Conservation (phyloP, 2,329 filamentous ascomycete species). For the Aaosphaeria arxii region DNA sequence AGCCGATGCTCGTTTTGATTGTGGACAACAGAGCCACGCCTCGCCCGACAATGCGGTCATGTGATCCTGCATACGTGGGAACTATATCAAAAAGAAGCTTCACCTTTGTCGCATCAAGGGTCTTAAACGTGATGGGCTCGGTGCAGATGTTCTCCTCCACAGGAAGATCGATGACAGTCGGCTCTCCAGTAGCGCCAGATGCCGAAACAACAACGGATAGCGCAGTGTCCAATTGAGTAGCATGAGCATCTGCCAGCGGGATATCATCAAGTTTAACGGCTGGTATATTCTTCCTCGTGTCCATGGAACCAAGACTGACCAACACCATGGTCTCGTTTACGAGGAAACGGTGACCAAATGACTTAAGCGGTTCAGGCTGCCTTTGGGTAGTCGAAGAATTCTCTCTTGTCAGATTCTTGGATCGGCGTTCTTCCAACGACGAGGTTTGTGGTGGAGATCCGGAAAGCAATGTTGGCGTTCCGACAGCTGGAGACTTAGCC, state of each 20-base stretch:
- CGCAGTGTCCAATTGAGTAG: conserved; percentile 90
- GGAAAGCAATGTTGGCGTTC: conserved; percentile 26
- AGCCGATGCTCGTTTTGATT: conserved; percentile 77
- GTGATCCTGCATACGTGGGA: conserved; percentile 83
- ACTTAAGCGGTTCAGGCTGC: conserved; percentile 77
- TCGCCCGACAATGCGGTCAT: conserved; percentile 80
- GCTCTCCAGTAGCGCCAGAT: conserved; percentile 78
- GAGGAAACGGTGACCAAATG: conserved; percentile 93
- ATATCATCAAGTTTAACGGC: conserved; percentile 87
- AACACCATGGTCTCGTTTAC: conserved; percentile 85
- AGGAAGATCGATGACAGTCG: conserved; percentile 85
- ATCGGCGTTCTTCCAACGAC: conserved; percentile 53
- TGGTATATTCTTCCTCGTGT: conserved; percentile 76
- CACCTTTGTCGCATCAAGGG: conserved; percentile 73
- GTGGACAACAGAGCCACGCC: conserved; percentile 85
- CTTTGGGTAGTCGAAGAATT: conserved; percentile 40
- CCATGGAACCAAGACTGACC: conserved; percentile 92
- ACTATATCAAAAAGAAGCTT: conserved; percentile 93
- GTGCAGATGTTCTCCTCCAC: conserved; percentile 92
- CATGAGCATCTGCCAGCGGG: conserved; percentile 81
- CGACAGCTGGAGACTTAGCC: conserved; percentile 23
- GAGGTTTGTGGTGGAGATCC: conserved; percentile 52
- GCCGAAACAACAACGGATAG: conserved; percentile 89
- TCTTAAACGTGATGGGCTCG: conserved; percentile 87
- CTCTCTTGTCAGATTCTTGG: conserved; percentile 38